phyloP scores from a whole-genome alignment of 139 green algal genomes.

The Spirogloea muscicola region DNA sequence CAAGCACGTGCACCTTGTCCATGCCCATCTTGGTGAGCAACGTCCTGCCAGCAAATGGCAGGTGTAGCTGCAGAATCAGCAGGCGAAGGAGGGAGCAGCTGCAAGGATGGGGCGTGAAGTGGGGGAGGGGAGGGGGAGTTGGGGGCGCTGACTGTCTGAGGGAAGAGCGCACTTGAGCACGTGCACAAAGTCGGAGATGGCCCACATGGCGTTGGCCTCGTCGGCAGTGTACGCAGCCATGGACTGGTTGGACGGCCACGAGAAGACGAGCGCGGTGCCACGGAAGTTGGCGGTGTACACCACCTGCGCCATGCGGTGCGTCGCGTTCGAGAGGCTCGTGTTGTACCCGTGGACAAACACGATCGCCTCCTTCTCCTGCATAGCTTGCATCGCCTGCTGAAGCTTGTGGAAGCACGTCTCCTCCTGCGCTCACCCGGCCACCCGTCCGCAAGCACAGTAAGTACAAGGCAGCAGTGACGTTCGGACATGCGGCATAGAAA shows the following conservation, averaged over 20 bases:
- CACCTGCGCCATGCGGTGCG: slow-evolving; percentile 10
- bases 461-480: no score
- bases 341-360: slow-evolving; percentile 25
- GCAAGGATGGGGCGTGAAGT: neutral
- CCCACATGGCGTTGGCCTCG: slow-evolving; percentile 10
- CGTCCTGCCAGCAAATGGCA: neutral
- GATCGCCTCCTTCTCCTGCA: slow-evolving; percentile 11
- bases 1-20: slow-evolving; percentile 24
- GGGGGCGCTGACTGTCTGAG: neutral
- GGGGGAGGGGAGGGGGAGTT: neutral
- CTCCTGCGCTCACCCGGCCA: neutral
- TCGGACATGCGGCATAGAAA: no score
- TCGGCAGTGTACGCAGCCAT: neutral
- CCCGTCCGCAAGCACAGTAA: neutral
- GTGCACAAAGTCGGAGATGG: neutral
- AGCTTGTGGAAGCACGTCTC: slow-evolving; percentile 1
- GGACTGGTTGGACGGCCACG: neutral
- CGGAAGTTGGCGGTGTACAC: neutral
- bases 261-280: neutral
- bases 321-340: neutral
- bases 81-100: neutral
- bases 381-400: neutral
- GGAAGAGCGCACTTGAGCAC: neutral
- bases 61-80: neutral
- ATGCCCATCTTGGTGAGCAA: slow-evolving; percentile 2